Conservation (phyloP, 1,284 basidiomycete species). For the Schizophyllum amplum region DNA sequence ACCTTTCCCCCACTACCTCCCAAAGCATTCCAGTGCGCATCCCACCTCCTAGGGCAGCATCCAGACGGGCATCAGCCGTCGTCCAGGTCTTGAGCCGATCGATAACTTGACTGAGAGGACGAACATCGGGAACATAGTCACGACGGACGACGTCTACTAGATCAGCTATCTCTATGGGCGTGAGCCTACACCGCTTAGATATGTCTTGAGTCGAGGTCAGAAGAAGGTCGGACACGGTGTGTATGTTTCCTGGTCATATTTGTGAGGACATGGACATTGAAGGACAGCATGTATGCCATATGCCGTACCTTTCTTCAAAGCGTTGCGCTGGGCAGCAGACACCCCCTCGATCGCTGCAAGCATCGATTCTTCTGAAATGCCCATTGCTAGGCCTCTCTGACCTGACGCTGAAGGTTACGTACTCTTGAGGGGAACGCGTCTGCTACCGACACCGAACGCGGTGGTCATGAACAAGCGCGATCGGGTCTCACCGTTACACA, state of each 20-base stretch:
- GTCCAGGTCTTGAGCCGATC: constrained; percentile 38
- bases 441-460: too few relatives aligned
- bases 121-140: constrained; percentile 33
- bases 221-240: constrained; percentile 41
- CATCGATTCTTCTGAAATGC: neutral
- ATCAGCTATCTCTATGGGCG: constrained; percentile 26
- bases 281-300: too few relatives aligned
- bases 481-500: too few relatives aligned
- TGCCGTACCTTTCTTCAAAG: constrained; percentile 21
- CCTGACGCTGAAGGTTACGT: too few relatives aligned
- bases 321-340: neutral
- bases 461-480: too few relatives aligned
- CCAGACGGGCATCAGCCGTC: constrained; percentile 63
- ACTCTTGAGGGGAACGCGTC: too few relatives aligned
- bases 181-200: constrained; percentile 43
- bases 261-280: neutral
- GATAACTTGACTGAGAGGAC: constrained; percentile 20
- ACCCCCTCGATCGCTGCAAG: neutral
- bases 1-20: constrained; percentile 88
- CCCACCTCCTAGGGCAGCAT: constrained; percentile 66
- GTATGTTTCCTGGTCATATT: constrained; percentile 35
- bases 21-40: constrained; percentile 71
- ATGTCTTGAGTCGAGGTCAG: constrained; percentile 40
- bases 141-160: constrained; percentile 35
- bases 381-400: too few relatives aligned